Base-by-base conservation (phyloP, 2,329 filamentous ascomycete genomes). In the Penicillium sp. region DNA sequence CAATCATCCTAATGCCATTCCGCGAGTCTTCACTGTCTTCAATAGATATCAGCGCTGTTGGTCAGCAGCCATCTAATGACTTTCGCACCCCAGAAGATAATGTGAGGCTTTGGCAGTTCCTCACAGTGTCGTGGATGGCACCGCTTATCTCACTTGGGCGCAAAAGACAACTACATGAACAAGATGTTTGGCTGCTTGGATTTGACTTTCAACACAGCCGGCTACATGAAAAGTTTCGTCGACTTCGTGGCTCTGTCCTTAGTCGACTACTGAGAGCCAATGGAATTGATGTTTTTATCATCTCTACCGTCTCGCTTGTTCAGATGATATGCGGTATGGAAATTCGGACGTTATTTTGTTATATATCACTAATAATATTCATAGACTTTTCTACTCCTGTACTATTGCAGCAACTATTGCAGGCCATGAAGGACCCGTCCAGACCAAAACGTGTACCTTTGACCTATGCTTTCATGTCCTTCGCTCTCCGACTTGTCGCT, bases 11-110 rank as follows among this genome's bases (percentile, higher is more conserved):
- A 25, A 91, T 91, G 87, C 89, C 89, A 7, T 73, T 91, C 61
- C 81, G 89, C 23, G 81, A 89, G 55, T 82, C 85, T 0, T 67
- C 67, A 1, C 67, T 86, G 4, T 74, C 80, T 21, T 75, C 68
- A 4, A 70, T 80, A 9, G 81, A 80, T 1, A 90, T 92, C 54
- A 85, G 85, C 49, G 72, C 75, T 16, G 78, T 83, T 2, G 84
- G 81, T 50, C 75, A 78, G 18, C 60, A 72, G 5, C 84, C 89
- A 1, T 86, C 80, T 0, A 78, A 75, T 3, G 71, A 79, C 2
- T 75, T 89, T n/a, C 86, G 90, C 31, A 86, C 82, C 46, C 87
- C 91, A 0, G 91, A 96, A 69, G 91, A 96, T 63, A 85, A 88
- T 59, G 70, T 96, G 25, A 88, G 82, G 0, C 77, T 92, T 1